Evolutionary conservation across 2,329 filamentous ascomycete genomes (phyloP).

Genomic region (Neodidymelliopsis sp.): DNA sequence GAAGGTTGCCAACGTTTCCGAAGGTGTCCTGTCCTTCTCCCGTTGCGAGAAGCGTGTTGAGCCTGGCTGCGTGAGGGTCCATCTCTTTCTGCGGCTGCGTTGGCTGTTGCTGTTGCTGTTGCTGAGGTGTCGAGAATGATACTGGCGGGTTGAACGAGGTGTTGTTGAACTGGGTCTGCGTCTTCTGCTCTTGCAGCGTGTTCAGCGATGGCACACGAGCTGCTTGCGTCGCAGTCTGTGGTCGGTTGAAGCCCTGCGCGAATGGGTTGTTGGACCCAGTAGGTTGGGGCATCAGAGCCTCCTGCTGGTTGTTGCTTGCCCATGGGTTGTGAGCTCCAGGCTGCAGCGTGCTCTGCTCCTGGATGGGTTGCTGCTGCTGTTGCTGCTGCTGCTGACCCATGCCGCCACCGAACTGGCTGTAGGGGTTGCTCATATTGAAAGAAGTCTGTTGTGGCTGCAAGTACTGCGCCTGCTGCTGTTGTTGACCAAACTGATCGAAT

Average conservation of each 20-base stretch:
- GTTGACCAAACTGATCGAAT: conserved; percentile 65
- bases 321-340: conserved; percentile 95
- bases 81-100: conserved; percentile 46
- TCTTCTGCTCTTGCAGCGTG: conserved; percentile 83
- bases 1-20: conserved; percentile 93
- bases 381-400: conserved; percentile 46
- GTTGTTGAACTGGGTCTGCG: conserved; percentile 68
- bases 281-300: conserved; percentile 77
- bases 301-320: conserved; percentile 68
- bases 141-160: conserved; percentile 59
- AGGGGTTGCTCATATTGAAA: conserved; percentile 58
- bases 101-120: conserved; percentile 34
- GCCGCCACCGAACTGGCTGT: conserved; percentile 44
- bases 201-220: conserved; percentile 72
- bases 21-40: conserved; percentile 97
- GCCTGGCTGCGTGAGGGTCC: conserved; percentile 71
- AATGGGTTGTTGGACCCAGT: conserved; percentile 99
- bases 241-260: conserved; percentile 71
- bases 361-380: conserved; percentile 58
- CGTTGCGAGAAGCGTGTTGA: conserved; percentile 84
- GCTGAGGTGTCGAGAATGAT: conserved; percentile 49
- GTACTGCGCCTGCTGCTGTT: conserved; percentile 49
- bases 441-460: conserved; percentile 66
- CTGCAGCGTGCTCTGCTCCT: conserved; percentile 70
- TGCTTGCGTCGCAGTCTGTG: conserved; percentile 65